Evolutionary conservation across 441 rosid genomes (phyloP), one percentile per base, ranked within the genome.

Genomic region (Populus hybrid): DNA sequence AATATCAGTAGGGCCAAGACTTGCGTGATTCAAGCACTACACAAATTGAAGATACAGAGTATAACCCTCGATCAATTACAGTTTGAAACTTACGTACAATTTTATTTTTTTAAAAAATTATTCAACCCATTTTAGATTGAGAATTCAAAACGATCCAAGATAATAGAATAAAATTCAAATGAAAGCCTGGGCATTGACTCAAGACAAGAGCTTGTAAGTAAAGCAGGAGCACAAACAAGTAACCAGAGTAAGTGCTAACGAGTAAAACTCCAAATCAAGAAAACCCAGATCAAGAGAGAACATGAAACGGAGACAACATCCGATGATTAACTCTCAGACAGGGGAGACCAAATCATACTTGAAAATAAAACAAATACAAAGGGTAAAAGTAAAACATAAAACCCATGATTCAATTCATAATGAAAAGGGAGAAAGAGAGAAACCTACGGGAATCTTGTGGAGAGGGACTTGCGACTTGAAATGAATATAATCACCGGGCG

Each of bases 401-500:
- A 73, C 45, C 69, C 77, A 81, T 29, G n/a, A 35, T 35, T 35
- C 38, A 35, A 35, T 33, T 36, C 9, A 36, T 36, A 36, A 94
- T 72, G 5, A 36, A 36, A 36, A 8, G 69, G 8, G 40, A 77
- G 40, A 73, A 74, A 66, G 73, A 45, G 18, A 65, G 70, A 76
- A 76, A 65, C 86, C 72, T 80, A 93, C 99, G 59, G 98, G 99
- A 91, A 95, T 95, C 95, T 90, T 95, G 83, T 92, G 97, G 67
- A 95, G 99, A 82, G 99, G 99, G 82, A 95, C 97, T 87, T 92
- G 99, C 81, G 99, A 95, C 92, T 95, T 95, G 93, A 95, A 93
- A 92, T 93, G 78, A 79, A 90, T 84, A 89, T 88, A 95, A 92
- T 95, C 99, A 75, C 97, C 97, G 63, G 99, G 97, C 93, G 98